Base-by-base conservation (phyloP, 2,329 filamentous ascomycete species). In the Intubia oerlemansii region DNA sequence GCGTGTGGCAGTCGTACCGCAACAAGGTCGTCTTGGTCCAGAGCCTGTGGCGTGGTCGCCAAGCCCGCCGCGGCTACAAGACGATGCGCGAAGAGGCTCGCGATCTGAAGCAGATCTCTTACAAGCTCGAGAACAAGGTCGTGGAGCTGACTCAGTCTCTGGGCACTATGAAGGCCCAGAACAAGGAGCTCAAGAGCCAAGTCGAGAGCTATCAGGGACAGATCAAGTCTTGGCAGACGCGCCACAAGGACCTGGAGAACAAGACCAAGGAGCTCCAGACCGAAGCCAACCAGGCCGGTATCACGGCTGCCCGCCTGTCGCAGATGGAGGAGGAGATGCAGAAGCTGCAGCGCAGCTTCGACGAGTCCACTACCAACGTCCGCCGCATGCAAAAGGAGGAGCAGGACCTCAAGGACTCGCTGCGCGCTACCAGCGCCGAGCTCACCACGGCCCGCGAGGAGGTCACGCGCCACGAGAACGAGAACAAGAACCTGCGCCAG, bases 41-140 rank as follows among this genome's bases (percentile, higher is more conserved):
- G 53, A 92, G 73, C 50, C 52, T 95, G 46, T 95, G 81, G 81
- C 74, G 88, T 48, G 85, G 84, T 47, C 84, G 68, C 51, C 47
- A 53, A 37, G 85, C 88, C 31, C 71, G 88, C 39, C 68, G 63
- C 39, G 72, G 68, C 27, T 98, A 98, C 62, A 95, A 92, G 67
- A 70, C 60, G 41, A 57, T 91, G 36, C 80, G 88, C 40, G 84
- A 93, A 52, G 88, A 98, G 53, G 88, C 88, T 39, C 78, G 88
- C 46, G 90, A 98, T 57, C 67, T 98, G 49, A 95, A 95, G 62
- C 85, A 95, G 53, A 98, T 98, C 41, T 95, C 88, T 3, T 98
- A 98, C 62, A 95, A 92, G 60, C 60, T 98, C 42, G 88, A 98
- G 52, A 95, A 98, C 65, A 98, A 98, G 69, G 88, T 98, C 37